Evolutionary conservation across 352 stramenopile species (phyloP).

Genomic region (Pythium folliculosum): DNA sequence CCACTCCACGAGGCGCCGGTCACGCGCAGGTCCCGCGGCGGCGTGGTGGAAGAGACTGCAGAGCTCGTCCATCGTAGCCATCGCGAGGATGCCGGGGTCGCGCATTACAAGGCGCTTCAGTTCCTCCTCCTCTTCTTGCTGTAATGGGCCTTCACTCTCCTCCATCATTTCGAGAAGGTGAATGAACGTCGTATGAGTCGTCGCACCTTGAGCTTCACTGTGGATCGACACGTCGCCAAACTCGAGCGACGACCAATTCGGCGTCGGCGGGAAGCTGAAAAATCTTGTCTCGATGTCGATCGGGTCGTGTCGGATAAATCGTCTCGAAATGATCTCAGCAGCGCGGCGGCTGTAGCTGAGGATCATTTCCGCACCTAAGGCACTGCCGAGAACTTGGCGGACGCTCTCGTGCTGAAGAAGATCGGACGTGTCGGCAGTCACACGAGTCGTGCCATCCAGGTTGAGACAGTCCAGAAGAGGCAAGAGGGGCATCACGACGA

Average conservation of each 20-base stretch:
- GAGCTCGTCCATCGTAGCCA: conserved; percentile 7
- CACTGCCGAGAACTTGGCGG: not conserved
- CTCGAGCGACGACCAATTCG: not conserved
- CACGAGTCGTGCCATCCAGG: conserved; percentile 18
- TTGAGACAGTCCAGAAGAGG: conserved; percentile 34
- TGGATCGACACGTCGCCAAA: not conserved
- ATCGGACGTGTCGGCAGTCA: conserved; percentile 12
- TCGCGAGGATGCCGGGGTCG: conserved; percentile 5
- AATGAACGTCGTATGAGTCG: not conserved
- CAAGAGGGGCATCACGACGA: conserved; percentile 26
- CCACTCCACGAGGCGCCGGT: conserved; percentile 39
- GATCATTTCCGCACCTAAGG: not conserved
- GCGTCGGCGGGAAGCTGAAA: not conserved
- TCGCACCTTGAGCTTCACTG: not conserved
- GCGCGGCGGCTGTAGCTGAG: conserved; percentile 2
- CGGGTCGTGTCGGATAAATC: conserved; percentile 14
- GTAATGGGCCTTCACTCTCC: conserved; percentile 3
- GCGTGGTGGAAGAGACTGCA: conserved; percentile 32
- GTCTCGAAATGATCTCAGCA: not conserved
- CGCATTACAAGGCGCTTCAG: conserved; percentile 16
- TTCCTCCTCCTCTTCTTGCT: not conserved
- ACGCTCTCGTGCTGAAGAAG: not conserved
- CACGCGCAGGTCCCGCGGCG: conserved; percentile 31
- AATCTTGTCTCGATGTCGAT: not conserved
- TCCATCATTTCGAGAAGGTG: conserved; percentile 12